Evolutionary conservation across 2,329 filamentous ascomycete species (phyloP), one percentile per base, ranked within the genome.

Genomic region (Sclerotinia borealis): DNA sequence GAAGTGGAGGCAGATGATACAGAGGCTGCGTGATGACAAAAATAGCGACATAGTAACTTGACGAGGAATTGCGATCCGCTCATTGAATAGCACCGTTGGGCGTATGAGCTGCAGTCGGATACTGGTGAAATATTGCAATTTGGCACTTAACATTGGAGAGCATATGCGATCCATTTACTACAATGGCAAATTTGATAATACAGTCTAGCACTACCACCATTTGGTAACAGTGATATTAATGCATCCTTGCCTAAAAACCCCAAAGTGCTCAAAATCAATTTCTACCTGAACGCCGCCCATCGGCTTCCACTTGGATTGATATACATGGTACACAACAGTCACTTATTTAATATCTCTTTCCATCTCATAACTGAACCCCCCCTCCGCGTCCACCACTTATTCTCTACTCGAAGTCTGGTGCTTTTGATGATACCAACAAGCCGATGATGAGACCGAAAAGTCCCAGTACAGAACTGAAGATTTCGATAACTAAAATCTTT

Each of bases 401-500:
- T 43, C 39, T 51, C 41, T 59, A 65, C 25, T 67, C 63, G 67
- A 97, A 96, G 67, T 92, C 90, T 29, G 80, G 75, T 31, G 95
- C 92, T 78, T 95, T 96, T 75, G 88, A 84, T 64, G 91, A 91
- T 59, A 98, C 84, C 69, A 99, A 82, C 62, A 99, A 84, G 51
- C 96, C 95, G 70, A 99, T 88, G 74, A 99, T 99, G 68, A 99
- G 83, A 64, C 95, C 96, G 74, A 99, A 99, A 4, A 99, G 86
- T 68, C 96, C 95, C 13, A 99, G 83, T 55, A 99, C 93, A 47
- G 93, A 98, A 76, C 93, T 97, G 82, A 99, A 99, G 76, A 99
- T 99, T 79, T 99, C 96, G 73, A 99, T 96, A 70, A 99, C 93
- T 59, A 99, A 87, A 70, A 99, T 96, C 81, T 96, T 97, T 79